These are phyloP conservation scores for Spongiforma sp. DNA, from an alignment of 1,284 basidiomycete genomes.

Conservation along the genomic window DNA sequence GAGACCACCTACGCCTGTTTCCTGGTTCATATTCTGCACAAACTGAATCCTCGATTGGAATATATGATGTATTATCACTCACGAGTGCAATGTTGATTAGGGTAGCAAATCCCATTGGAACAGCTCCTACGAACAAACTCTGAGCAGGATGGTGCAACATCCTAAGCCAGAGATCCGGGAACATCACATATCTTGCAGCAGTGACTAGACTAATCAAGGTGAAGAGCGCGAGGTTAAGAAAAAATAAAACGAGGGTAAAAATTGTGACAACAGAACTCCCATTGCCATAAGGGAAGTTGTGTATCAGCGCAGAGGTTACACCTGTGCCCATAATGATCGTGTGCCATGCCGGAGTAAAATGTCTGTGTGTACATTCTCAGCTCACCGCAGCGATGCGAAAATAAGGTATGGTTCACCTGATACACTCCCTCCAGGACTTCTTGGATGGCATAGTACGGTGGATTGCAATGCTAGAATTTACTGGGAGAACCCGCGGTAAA, in stretches of 20 bases:
- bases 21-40: conserved; percentile 33
- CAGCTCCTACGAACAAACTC: conserved; percentile 62
- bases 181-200: conserved; percentile 52
- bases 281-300: conserved; percentile 47
- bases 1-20: conserved; percentile 47
- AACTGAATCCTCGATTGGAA: not conserved
- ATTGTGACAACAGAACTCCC: conserved; percentile 38
- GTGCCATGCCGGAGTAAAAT: conserved; percentile 53
- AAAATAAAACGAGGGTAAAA: conserved; percentile 50
- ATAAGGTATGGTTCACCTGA: conserved; percentile 19
- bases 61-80: conserved; percentile 33
- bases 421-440: conserved; percentile 36
- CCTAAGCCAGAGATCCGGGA: conserved; percentile 49
- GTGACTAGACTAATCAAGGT: conserved; percentile 48
- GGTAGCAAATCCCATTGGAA: conserved; percentile 67
- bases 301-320: conserved; percentile 44
- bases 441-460: conserved; percentile 23
- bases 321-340: conserved; percentile 53
- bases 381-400: not conserved
- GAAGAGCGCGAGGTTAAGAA: conserved; percentile 59
- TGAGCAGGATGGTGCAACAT: conserved; percentile 58
- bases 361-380: conserved; percentile 30
- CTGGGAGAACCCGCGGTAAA: not conserved
- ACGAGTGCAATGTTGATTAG: conserved; percentile 54
- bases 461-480: not conserved